A percentile compares a stretch with the other conserved stretches of the same genome.
These are phyloP conservation scores for Salvia rosmarinus DNA, from an alignment of 257 asterid genomes.

Conservation along the genomic window DNA sequence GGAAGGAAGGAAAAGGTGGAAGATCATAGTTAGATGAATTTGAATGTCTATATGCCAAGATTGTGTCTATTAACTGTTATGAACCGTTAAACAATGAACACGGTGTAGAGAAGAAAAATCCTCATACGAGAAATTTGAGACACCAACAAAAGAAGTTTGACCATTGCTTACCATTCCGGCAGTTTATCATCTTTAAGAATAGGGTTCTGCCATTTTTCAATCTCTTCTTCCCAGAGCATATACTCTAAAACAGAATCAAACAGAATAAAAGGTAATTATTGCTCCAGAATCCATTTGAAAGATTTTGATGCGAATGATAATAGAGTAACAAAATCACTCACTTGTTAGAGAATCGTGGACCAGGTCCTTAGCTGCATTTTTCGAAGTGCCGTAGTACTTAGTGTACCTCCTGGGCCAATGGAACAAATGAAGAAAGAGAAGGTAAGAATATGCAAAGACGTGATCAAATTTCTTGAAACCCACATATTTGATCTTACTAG, in stretches of 20 bases:
- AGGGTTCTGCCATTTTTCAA: constrained; percentile 97
- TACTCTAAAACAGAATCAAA: constrained; percentile 60
- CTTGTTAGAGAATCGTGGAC: constrained; percentile 96
- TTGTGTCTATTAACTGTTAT: no score
- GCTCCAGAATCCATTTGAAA: no score
- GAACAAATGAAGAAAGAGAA: constrained; percentile 23
- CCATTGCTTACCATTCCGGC: constrained; percentile 84
- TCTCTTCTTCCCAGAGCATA: constrained; percentile 96
- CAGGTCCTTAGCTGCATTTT: constrained; percentile 78
- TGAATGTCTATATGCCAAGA: no score
- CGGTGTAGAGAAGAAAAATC: no score
- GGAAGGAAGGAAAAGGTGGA: no score
- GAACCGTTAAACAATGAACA: no score
- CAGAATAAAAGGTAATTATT: neutral
- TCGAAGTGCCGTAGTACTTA: constrained; percentile 89
- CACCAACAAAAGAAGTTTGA: neutral
- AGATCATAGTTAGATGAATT: no score
- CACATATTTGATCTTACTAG: neutral
- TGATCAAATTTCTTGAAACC: constrained; percentile 12
- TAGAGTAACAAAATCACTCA: constrained; percentile 44
- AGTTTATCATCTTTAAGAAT: constrained; percentile 76
- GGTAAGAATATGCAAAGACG: constrained; percentile 21
- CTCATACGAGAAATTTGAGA: no score
- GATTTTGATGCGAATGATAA: neutral
- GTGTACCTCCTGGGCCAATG: constrained; percentile 89